Base-by-base conservation (phyloP, 2,329 filamentous ascomycete species). In the Penicillium glabrum region DNA sequence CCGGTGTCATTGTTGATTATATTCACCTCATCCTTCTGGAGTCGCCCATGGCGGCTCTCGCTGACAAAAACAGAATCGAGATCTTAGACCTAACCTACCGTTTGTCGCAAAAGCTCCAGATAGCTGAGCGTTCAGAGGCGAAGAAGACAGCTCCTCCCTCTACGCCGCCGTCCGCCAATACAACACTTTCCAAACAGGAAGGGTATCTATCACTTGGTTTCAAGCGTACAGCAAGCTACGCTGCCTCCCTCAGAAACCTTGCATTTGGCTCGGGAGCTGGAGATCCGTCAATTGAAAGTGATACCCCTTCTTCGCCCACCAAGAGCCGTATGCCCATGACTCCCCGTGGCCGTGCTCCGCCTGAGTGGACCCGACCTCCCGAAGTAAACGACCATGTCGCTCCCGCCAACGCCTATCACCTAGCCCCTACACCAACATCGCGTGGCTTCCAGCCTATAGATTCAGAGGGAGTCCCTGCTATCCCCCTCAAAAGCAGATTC, bases 401-500 rank as follows among this genome's bases (percentile, higher is more conserved):
- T 50, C 82, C 86, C 1, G 81, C 85, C 10, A 85, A 88, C n/a
- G 82, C 85, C 45, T 93, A 97, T 72, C 84, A 92, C 59, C 82
- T 87, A 50, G 89, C 90, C 8, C 86, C 85, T 59, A 86, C 91
- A 60, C 93, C 95, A 1, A 83, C 87, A n/a, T 92, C 92, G 3
- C 88, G 90, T 11, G 85, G 87, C 0, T 96, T 89, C 68, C 78
- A 85, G 61, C 79, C 85, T 50, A 84, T 88, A 56, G 82, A 87
- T 58, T 72, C 85, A 29, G 79, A 82, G 1, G 79, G 85, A 52
- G 66, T 79, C 10, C 88, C 90, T 1, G 75, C 74, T 13, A 82
- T 98, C 27, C 95, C 95, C 1, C 74, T 99, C 19, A 83, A 84
- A 58, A 96, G 92, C 71, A 87, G 83, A 9, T 96, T 98, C 74